Evolutionary conservation across 768 basidiomycete species (phyloP), one percentile per base, ranked within the genome.

Genomic region (Scleroderma bovista): DNA sequence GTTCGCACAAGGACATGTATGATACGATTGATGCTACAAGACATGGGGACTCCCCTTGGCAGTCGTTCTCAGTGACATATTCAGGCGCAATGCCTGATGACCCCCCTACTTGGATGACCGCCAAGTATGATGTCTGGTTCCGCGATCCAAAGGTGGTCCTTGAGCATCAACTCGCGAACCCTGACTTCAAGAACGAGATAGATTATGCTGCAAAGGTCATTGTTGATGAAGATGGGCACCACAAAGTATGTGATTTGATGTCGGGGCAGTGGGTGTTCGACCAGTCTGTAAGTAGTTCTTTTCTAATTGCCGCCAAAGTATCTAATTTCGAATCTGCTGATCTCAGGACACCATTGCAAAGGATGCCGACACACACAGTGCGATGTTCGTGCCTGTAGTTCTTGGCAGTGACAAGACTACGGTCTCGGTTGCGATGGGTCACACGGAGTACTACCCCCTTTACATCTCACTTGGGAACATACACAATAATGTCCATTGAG

Each of bases 341-440:
- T 7, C 32, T 8, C 32, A 33, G 32, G 32, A 33, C 15, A 7
- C 15, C 7, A 15, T n/a, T n/a, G n/a, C n/a, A n/a, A n/a, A n/a
- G n/a, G n/a, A n/a, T n/a, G n/a, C n/a, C n/a, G n/a, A n/a, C 15
- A 60, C 47, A 12, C 53, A 59, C 15, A 53, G 61, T 3, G 44
- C 46, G 8, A 47, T 51, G 11, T 58, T 66, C 31, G 57, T 55
- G 2, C 61, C 61, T 2, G 32, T 63, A 15, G 54, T 65, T 1
- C 46, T 53, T 1, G 61, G 63, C 1, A 63, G 58, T 29, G 57
- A 65, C 46, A 66, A 66, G 48, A 64, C 59, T 0, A 64, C 58
- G 1, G 60, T 65, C 7, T 64, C 63, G 5, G 61, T 65, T 3
- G 56, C 50, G 2, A 60, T 48, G 0, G 61, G 64, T 3, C 49